A percentile compares a stretch with the other conserved stretches of the same genome.
Evolutionary conservation across 2,329 filamentous ascomycete genomes (phyloP).

Genomic region (Aspergillus bombycis): DNA sequence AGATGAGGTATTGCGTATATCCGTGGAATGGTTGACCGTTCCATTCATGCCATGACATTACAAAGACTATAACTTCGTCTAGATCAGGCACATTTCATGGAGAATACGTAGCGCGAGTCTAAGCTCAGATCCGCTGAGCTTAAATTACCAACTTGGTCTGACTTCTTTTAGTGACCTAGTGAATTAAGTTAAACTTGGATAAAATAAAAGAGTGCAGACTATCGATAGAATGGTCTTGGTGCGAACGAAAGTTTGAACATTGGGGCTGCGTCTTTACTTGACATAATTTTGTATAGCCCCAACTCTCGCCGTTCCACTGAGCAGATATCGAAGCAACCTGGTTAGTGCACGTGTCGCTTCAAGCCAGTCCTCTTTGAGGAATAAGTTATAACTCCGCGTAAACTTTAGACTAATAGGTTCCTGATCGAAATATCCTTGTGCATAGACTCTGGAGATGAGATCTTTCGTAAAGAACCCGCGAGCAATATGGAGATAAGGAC

Average conservation of each 20-base stretch:
- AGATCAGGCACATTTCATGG: no score
- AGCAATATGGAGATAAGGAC: constrained; percentile 5
- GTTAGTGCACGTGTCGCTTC: constrained; percentile 17
- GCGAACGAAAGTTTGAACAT: not conserved
- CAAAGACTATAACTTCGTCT: no score
- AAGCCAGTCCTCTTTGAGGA: constrained; percentile 15
- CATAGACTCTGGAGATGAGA: constrained; percentile 2
- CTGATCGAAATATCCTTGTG: not conserved
- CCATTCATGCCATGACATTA: accelerated
- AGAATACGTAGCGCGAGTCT: no score
- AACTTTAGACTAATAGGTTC: constrained; percentile 6
- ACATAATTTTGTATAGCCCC: constrained; percentile 12
- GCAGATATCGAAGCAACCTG: constrained; percentile 17
- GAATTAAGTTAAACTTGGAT: no score
- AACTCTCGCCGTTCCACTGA: constrained; percentile 18
- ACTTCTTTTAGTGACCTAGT: no score
- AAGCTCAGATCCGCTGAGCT: no score
- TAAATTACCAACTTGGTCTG: no score
- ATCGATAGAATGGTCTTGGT: no score
- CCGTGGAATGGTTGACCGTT: no score
- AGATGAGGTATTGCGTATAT: no score
- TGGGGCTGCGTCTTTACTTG: no score
- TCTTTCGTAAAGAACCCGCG: constrained; percentile 6
- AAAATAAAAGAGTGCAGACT: no score
- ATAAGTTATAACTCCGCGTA: constrained; percentile 18